Percentiles rank a stretch among this genome's conserved stretches.
These are phyloP conservation scores for Exophiala lecanii-corni DNA, from an alignment of 2,329 filamentous ascomycete species.

Conservation along the genomic window DNA sequence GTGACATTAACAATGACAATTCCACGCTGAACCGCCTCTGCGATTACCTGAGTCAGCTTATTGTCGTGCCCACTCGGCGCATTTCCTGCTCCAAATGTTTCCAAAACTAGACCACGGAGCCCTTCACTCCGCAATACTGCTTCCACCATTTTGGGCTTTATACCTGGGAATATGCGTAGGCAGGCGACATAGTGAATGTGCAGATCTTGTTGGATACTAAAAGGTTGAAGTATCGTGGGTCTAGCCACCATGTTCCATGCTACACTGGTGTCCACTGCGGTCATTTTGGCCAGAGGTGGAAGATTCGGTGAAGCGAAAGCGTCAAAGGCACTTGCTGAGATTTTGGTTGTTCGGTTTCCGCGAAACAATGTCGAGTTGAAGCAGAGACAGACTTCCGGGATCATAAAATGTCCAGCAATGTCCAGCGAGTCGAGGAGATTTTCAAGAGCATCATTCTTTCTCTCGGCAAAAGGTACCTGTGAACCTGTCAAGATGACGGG, in stretches of 20 bases:
- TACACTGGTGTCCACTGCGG: conserved; percentile 73
- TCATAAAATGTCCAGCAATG: conserved; percentile 85
- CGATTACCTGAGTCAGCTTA: conserved; percentile 71
- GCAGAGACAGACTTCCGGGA: conserved; percentile 89
- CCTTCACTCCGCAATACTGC: conserved; percentile 72
- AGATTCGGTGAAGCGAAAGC: conserved; percentile 88
- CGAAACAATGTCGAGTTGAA: conserved; percentile 89
- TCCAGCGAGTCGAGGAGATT: conserved; percentile 82
- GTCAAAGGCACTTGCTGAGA: conserved; percentile 78
- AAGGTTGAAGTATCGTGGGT: conserved; percentile 68
- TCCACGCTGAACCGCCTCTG: conserved; percentile 70
- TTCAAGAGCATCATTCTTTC: conserved; percentile 87
- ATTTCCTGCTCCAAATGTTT: conserved; percentile 92
- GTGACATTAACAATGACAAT: conserved; percentile 87
- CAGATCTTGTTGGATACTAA: conserved; percentile 68
- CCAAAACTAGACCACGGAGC: conserved; percentile 75
- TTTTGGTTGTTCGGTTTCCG: conserved; percentile 82
- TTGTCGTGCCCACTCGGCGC: conserved; percentile 78
- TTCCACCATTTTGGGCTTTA: conserved; percentile 89
- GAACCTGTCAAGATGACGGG: conserved; percentile 81
- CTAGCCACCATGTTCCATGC: conserved; percentile 73
- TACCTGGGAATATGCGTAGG: conserved; percentile 84
- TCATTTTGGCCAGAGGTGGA: conserved; percentile 74
- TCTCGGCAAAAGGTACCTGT: conserved; percentile 80
- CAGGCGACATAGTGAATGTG: conserved; percentile 88